phyloP scores from a whole-genome alignment of 2,329 filamentous ascomycete genomes.

The Gremmenia infestans region DNA sequence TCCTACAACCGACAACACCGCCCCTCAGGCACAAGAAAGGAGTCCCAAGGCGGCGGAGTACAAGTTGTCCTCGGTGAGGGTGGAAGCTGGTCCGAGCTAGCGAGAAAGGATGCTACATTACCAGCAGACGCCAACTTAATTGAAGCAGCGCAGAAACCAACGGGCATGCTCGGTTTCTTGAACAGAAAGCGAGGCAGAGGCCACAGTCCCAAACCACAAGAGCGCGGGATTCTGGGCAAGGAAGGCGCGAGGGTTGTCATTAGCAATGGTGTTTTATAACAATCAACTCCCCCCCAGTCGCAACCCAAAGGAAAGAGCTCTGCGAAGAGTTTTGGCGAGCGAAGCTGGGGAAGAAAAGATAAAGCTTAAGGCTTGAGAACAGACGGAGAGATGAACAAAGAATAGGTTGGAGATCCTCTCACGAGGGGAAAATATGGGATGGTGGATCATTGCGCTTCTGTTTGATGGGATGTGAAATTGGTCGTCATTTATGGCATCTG shows the following conservation, averaged over 20 bases:
- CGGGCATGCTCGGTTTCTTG: conserved; percentile 86
- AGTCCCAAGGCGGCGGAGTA: conserved; percentile 58
- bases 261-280: conserved; percentile 42
- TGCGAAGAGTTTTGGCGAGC: background rate
- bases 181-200: conserved; percentile 85
- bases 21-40: conserved; percentile 25
- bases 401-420: no score
- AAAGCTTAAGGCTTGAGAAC: no score
- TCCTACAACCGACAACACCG: conserved; percentile 23
- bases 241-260: conserved; percentile 85
- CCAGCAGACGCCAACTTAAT: conserved; percentile 58
- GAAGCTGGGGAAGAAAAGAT: background rate
- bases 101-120: conserved; percentile 74
- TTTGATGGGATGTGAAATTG: background rate
- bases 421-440: no score
- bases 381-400: no score
- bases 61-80: conserved; percentile 87
- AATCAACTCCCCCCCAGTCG: background rate
- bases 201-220: conserved; percentile 89
- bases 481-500: background rate
- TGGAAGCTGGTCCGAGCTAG: conserved; percentile 87
- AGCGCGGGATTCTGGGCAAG: conserved; percentile 89
- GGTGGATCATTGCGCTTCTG: no score
- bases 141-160: conserved; percentile 50
- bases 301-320: background rate